Percentiles rank a stretch among this genome's conserved stretches.
These are phyloP conservation scores for Phytophthora hybrid DNA, from an alignment of 352 stramenopile genomes.

Conservation along the genomic window DNA sequence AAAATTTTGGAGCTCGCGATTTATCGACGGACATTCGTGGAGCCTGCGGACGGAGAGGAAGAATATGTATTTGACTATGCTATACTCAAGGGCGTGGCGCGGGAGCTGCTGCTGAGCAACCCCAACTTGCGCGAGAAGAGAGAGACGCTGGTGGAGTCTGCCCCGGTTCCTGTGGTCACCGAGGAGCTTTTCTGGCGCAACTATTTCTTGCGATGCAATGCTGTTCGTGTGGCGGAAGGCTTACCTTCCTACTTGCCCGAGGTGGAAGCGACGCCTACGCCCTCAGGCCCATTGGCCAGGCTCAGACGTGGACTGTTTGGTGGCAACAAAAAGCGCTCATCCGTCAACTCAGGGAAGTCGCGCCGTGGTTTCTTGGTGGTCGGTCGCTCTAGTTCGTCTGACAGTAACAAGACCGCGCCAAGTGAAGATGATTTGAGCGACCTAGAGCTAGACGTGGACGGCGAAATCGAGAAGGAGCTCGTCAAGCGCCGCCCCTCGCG, in stretches of 20 bases:
- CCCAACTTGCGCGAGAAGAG: constrained; percentile 74
- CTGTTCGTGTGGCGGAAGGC: constrained; percentile 44
- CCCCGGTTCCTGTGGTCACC: constrained; percentile 46
- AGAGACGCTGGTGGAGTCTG: constrained; percentile 47
- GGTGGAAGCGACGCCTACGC: constrained; percentile 26
- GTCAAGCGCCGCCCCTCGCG: constrained; percentile 62
- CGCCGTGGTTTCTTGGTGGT: constrained; percentile 45
- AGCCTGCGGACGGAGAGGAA: constrained; percentile 63
- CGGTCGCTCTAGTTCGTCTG: constrained; percentile 35
- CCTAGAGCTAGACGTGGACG: constrained; percentile 70
- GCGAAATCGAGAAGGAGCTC: constrained; percentile 79
- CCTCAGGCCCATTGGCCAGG: constrained; percentile 51
- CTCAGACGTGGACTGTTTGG: constrained; percentile 57
- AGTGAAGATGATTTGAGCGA: constrained; percentile 60
- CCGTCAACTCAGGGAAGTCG: constrained; percentile 45
- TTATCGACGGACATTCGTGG: constrained; percentile 70
- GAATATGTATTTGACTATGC: constrained; percentile 71
- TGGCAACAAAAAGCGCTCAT: constrained; percentile 51
- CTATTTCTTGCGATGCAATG: constrained; percentile 78
- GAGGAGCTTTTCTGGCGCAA: constrained; percentile 78
- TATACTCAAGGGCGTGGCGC: constrained; percentile 55
- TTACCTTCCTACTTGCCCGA: constrained; percentile 65
- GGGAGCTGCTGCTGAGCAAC: constrained; percentile 62
- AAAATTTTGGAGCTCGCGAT: constrained; percentile 71
- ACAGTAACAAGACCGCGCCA: constrained; percentile 37